Base-by-base conservation (phyloP, 2,329 filamentous ascomycete genomes). In the Ceratocystis alfenasii region DNA sequence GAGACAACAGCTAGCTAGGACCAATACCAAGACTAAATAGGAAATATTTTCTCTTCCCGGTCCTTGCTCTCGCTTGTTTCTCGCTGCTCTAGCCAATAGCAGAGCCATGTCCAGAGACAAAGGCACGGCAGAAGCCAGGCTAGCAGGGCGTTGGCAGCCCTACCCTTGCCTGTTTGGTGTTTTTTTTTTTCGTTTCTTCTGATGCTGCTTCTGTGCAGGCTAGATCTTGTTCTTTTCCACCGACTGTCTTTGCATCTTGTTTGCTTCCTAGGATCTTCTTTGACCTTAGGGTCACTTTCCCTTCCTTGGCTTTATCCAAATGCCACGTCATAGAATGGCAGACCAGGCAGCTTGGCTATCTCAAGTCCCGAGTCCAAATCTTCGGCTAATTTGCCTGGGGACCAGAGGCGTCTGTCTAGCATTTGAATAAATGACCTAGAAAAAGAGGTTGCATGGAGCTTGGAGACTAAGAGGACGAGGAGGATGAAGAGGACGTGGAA, bases 1-100 rank as follows among this genome's bases (percentile, higher is more conserved):
- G 17, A 59, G 55, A 59, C 25, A n/a, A 36, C 17, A 36, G 15
- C 17, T 33, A 28, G 22, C 30, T 33, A 28, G 22, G 41, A 17
- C 41, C 61, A 63, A 15, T 25, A 22, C 41, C 61, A 63, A 22
- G 50, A 25, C 28, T 46, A 63, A 46, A 63, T 28, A 63, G 44
- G 60, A n/a, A 41, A 62, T 62, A 22, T 30, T 45, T 62, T 62
- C 60, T 62, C 60, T 33, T 10, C 5, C 15, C 17, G 8, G 5
- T 10, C 25, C 10, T 33, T n/a, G 28, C 30, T 20, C 55, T 41
- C 48, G 30, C 63, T 57, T 41, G 30, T 57, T 44, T 46, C 48
- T 46, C 50, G 33, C n/a, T 44, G 53, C 6, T 41, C n/a, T 10
- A 36, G 45, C 53, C 30, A 36, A 53, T 44, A 3, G 44, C 30